Evolutionary conservation across 2,329 filamentous ascomycete species (phyloP), one percentile per base, ranked within the genome.

Genomic region (Cylindrodendrum hubeiense): DNA sequence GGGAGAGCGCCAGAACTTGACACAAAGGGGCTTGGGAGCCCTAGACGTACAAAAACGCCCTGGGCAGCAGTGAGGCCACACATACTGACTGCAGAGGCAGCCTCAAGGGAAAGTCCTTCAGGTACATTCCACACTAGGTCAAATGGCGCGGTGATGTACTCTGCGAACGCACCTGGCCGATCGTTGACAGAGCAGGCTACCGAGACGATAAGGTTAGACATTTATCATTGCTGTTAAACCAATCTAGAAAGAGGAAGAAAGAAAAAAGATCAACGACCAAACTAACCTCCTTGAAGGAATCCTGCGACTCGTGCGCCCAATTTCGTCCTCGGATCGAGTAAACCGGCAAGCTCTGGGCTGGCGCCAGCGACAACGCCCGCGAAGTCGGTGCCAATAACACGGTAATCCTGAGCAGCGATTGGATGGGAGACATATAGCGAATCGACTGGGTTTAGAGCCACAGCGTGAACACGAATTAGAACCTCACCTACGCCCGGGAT

Each of bases 31-130:
- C 74, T 66, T 0, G 69, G 66, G 2, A 84, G 58, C 0, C 75
- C 77, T 5, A 84, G 70, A 0, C 83, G 76, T 21, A 69, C 70
- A 52, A 78, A 84, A 3, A 84, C 41, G 0, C 73, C 78, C 59
- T 84, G 82, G 0, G 82, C 82, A 3, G 81, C 82, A 0, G 82
- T 84, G 17, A 85, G 62, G 5, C 74, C 81, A 15, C 81, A 82
- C 53, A 83, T 69, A 54, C 78, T 83, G 2, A 84, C 72, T 0
- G 77, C 70, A 0, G 80, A 78, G 1, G 81, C 82, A n/a, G 77
- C 71, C 47, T 83, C 79, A 2, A 78, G 63, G 0, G 71, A 63
- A n/a, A 83, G 33, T 1, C 22, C 17, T 0, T 74, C 72, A 0
- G 81, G 80, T 0, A 84, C 60, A 1, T 61, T 67, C 79, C 81